Base-by-base conservation (phyloP, 1,284 basidiomycete genomes). In the Sporisorium iseilematis-ciliati region DNA sequence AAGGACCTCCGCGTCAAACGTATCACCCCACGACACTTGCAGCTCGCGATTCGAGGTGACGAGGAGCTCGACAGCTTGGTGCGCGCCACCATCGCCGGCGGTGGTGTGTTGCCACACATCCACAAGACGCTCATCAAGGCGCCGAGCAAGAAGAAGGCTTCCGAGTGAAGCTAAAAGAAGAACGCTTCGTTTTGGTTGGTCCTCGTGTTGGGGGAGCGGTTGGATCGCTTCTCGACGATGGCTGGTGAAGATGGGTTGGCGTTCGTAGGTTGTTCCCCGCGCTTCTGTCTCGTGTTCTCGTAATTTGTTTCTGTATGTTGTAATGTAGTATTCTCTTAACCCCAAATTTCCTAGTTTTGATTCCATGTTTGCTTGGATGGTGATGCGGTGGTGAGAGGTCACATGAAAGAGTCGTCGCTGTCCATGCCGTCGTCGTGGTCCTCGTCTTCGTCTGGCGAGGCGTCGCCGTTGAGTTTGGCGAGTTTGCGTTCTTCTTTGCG, bases 1-100 rank as follows among this genome's bases (percentile, higher is more conserved):
- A 97, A 97, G 85, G 95, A 98, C 87, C 89, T 97, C 41, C 91
- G 92, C 58, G 94, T 97, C 48, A 97, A 97, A 87, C 93, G 96
- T 86, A 97, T 98, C 86, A 97, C 94, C 0, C 95, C 95, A 21
- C 92, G 93, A 77, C 94, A 95, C 87, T 86, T 95, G 78, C 93
- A 95, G 86, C 89, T 95, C 29, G 94, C 95, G 35, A 97, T 98
- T 79, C 93, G 95, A 72, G 95, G 95, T 55, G 96, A 98, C 86
- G 95, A 97, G 85, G 95, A 93, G 83, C 90, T 95, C 10, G 87
- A 89, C 82, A 83, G 87, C 41, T 82, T 89, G 60, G 87, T 89
- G 70, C 85, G 87, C 59, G 88, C 88, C 48, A 89, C 88, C 42
- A 89, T 89, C 65, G 88, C 89, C 16, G 93, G 93, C 69, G 92